Conservation (phyloP, 164 flowering plant species). For the Piper longum region DNA sequence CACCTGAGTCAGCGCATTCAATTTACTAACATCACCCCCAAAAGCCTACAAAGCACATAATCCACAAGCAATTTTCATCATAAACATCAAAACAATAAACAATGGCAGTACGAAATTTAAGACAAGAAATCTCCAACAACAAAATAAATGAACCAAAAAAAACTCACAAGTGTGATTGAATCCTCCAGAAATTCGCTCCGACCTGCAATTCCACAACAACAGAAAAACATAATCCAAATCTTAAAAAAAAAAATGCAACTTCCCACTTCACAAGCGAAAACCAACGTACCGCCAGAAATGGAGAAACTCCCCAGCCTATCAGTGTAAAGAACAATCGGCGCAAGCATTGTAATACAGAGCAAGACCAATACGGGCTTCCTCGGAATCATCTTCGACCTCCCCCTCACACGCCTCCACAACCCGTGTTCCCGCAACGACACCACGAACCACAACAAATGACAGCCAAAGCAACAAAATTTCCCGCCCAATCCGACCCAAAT, state of each 20-base stretch:
- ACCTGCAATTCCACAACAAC: constrained; percentile 28
- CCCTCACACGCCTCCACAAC: neutral
- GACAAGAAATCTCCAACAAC: neutral
- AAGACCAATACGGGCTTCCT: constrained; percentile 47
- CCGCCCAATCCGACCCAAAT: neutral
- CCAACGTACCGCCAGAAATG: constrained; percentile 23
- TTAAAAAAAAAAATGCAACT: neutral
- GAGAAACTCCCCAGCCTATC: constrained; percentile 41
- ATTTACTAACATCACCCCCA: constrained; percentile 10
- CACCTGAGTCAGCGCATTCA: constrained; percentile 73
- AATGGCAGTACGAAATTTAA: neutral
- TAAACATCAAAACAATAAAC: too few relatives aligned
- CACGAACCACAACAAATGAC: neutral
- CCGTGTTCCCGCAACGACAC: too few relatives aligned
- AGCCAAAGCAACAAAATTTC: too few relatives aligned
- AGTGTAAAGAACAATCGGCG: constrained; percentile 73
- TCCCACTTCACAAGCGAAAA: neutral
- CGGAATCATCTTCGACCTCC: constrained; percentile 12
- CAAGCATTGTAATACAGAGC: constrained; percentile 53
- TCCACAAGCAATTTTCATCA: neutral
- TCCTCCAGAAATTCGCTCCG: constrained; percentile 44
- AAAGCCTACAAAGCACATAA: constrained; percentile 5
- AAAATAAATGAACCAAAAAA: neutral
- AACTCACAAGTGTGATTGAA: constrained; percentile 49
- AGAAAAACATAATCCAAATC: neutral